A percentile compares a stretch with the other conserved stretches of the same genome.
Conservation (phyloP, 345 rosid genomes). For the Dipteronia dyeriana region DNA sequence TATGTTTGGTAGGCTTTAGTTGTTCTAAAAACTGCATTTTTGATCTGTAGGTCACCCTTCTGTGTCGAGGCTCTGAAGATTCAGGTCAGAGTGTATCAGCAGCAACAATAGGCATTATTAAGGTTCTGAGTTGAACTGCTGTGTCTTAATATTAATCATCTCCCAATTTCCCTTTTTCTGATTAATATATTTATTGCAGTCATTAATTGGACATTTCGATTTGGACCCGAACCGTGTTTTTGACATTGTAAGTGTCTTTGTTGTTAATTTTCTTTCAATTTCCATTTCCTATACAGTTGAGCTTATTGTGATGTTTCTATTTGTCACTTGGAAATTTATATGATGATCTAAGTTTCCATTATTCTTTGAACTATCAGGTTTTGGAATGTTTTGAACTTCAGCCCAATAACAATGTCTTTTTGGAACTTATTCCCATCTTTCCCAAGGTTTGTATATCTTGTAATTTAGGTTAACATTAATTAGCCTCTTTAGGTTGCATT, state of each 20-base stretch:
- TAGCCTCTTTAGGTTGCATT: slow-evolving; percentile 9
- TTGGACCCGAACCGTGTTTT: slow-evolving; percentile 99
- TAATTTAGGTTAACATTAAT: slow-evolving; percentile 2
- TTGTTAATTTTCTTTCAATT: slow-evolving; percentile 3
- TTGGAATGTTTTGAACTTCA: slow-evolving; percentile 96
- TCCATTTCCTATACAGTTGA: neutral
- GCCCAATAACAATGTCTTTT: slow-evolving; percentile 65
- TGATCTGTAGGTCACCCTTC: slow-evolving; percentile 76
- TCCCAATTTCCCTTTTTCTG: slow-evolving; percentile 25
- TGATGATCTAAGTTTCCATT: slow-evolving; percentile 18
- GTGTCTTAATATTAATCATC: slow-evolving; percentile 1
- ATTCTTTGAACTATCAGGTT: slow-evolving; percentile 51
- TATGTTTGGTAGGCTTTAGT: neutral
- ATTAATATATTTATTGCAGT: slow-evolving; percentile 56
- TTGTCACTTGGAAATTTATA: slow-evolving; percentile 23
- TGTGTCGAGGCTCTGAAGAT: slow-evolving; percentile 77
- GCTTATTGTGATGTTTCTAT: slow-evolving; percentile 14
- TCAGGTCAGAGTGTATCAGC: slow-evolving; percentile 60
- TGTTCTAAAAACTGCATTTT: slow-evolving; percentile 3
- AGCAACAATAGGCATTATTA: slow-evolving; percentile 88
- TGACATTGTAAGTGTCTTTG: slow-evolving; percentile 76
- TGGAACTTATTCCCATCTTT: slow-evolving; percentile 89
- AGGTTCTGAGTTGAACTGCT: slow-evolving; percentile 51
- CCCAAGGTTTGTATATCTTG: slow-evolving; percentile 67
- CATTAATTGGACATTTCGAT: slow-evolving; percentile 98